Conservation (phyloP, 1,284 basidiomycete species). For the Anthracocystis walkeri region DNA sequence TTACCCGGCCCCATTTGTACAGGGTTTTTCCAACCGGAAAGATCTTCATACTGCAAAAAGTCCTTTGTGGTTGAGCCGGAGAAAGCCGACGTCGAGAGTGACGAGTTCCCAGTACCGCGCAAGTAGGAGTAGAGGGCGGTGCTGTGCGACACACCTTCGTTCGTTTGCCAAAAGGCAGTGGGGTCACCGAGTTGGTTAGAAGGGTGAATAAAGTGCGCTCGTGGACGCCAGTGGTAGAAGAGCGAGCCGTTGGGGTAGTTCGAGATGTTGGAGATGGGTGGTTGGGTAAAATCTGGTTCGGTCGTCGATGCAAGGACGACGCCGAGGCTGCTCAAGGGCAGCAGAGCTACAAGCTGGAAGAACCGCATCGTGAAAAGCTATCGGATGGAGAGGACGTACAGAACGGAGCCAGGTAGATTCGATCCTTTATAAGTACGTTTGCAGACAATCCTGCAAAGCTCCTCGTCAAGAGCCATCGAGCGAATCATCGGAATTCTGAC, state of each 20-base stretch:
- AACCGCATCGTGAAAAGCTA: conserved; percentile 4
- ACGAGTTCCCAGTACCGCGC: conserved; percentile 18
- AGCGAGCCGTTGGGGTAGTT: conserved; percentile 30
- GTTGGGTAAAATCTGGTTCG: conserved; percentile 30
- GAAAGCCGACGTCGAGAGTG: conserved; percentile 23
- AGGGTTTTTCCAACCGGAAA: conserved; percentile 20
- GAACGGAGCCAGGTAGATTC: neutral
- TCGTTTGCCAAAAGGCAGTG: conserved; percentile 34
- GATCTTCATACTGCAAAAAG: conserved; percentile 29
- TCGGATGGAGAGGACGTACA: neutral
- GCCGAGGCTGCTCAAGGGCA: conserved; percentile 9
- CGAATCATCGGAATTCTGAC: no score
- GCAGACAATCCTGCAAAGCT: no score
- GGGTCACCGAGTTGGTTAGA: conserved; percentile 44
- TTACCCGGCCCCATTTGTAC: conserved; percentile 40
- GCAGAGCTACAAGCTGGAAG: neutral
- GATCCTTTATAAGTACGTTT: no score
- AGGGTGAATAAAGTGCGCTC: conserved; percentile 43
- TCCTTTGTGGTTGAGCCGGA: conserved; percentile 32
- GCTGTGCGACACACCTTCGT: conserved; percentile 21
- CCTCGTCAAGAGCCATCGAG: no score
- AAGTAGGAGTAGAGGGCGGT: conserved; percentile 38
- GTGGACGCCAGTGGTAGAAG: conserved; percentile 44
- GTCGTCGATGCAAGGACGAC: neutral
- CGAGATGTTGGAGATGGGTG: conserved; percentile 34